Base-by-base conservation (phyloP, 345 rosid species). In the Aquilaria malaccensis region DNA sequence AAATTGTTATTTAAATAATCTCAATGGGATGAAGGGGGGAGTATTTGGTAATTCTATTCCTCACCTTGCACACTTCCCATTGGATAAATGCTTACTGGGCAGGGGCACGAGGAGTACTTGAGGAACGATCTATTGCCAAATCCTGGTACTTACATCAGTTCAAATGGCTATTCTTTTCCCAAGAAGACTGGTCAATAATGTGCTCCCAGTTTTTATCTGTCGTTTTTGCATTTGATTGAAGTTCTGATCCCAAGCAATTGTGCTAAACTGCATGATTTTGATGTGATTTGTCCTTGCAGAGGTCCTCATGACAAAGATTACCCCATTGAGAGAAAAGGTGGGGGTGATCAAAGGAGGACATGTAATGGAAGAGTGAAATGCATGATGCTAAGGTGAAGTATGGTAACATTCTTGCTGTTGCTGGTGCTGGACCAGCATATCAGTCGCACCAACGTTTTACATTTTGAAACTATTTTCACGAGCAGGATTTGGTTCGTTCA, bases 101-200 rank as follows among this genome's bases (percentile, higher is more conserved):
- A 88, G 96, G 93, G 85, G 11, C 71, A 83, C 63, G 82, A 81
- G 46, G 96, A 88, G 47, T 88, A 86, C 71, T 51, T 88, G 63
- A 81, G 96, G 83, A 88, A 88, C 76, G 79, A 88, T 79, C 72
- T 86, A 69, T 66, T 74, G 64, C 93, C 96, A 62, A 88, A 88
- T 73, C 96, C 96, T 30, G 81, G 88, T 31, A 83, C 91, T 7
- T 88, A 74, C 60, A 55, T 78, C 70, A 84, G 76, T 66, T 61
- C 73, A 63, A 81, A 68, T 50, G 87, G 85, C 61, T 86, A 85
- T 59, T 30, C 84, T n/a, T 88, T 88, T 62, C 63, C 90, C 3
- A 88, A 83, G 83, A 83, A 82, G 71, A 88, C 79, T 3, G 93
- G 93, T 88, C 37, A 72, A 81, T 70, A 30, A 22, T 32, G 10